These are phyloP conservation scores for Annona cherimola DNA, from an alignment of 164 flowering plant species.

Conservation along the genomic window DNA sequence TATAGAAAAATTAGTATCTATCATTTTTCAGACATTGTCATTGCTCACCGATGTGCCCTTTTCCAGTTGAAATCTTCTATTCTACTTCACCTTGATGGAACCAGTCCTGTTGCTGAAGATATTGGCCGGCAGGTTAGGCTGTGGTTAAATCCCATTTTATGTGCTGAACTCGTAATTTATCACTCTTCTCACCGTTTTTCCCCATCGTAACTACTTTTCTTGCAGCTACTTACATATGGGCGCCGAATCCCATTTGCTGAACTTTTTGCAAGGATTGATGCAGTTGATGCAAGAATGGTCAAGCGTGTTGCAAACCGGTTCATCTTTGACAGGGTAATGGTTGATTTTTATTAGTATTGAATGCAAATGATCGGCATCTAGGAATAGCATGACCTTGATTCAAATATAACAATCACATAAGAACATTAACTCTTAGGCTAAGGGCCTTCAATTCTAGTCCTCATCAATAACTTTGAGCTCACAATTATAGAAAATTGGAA, in stretches of 20 bases:
- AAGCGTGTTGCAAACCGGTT: conserved; percentile 89
- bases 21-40: not conserved
- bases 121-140: conserved; percentile 90
- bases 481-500: not conserved
- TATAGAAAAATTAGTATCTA: not conserved
- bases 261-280: conserved; percentile 88
- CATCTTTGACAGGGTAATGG: conserved; percentile 67
- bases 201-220: not conserved
- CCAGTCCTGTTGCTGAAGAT: conserved; percentile 92
- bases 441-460: not conserved
- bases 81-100: conserved; percentile 88
- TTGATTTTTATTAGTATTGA: not conserved
- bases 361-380: not conserved
- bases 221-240: conserved; percentile 89
- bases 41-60: conserved; percentile 2
- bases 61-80: conserved; percentile 87
- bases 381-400: not conserved
- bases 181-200: not conserved
- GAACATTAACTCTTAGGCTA: not conserved
- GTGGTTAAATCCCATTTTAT: not conserved
- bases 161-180: not conserved
- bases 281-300: conserved; percentile 80
- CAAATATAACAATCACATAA: not conserved
- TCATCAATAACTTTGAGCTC: not conserved
- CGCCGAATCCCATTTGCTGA: conserved; percentile 87